These are phyloP conservation scores for Neofusicoccum cordaticola DNA, from an alignment of 2,329 filamentous ascomycete genomes.

Conservation along the genomic window DNA sequence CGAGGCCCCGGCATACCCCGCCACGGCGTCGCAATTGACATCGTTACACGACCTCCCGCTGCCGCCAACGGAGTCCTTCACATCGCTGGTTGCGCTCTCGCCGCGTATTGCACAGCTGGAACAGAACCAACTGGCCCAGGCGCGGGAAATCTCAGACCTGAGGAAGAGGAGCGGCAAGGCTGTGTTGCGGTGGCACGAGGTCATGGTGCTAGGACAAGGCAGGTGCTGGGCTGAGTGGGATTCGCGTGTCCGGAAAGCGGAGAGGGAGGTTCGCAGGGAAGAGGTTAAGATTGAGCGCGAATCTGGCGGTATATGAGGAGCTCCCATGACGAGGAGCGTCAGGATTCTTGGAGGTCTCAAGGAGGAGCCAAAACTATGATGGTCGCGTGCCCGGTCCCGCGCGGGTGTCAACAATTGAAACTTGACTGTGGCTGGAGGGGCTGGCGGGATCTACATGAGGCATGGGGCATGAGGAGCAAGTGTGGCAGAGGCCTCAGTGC, in stretches of 20 bases:
- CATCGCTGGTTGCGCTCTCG: slow-evolving; percentile 56
- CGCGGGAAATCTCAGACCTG: slow-evolving; percentile 61
- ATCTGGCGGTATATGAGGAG: slow-evolving; percentile 41
- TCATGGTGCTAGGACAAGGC: slow-evolving; percentile 65
- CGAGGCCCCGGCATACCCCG: slow-evolving; percentile 42
- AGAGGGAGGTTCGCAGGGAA: slow-evolving; percentile 62
- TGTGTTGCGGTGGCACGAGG: slow-evolving; percentile 66
- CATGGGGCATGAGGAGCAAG: background rate
- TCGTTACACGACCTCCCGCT: slow-evolving; percentile 44
- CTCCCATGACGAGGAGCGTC: slow-evolving; percentile 12
- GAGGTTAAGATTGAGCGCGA: slow-evolving; percentile 58
- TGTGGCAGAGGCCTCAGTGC: background rate
- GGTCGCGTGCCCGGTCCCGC: background rate
- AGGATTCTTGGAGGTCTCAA: background rate
- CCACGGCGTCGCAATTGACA: slow-evolving; percentile 43
- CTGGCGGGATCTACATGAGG: background rate
- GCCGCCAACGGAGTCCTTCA: slow-evolving; percentile 43
- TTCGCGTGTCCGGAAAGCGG: slow-evolving; percentile 61
- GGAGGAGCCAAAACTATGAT: background rate
- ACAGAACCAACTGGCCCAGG: slow-evolving; percentile 60
- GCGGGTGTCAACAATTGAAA: background rate
- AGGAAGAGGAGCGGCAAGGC: slow-evolving; percentile 59
- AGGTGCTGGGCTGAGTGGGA: slow-evolving; percentile 71
- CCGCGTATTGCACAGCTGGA: slow-evolving; percentile 63
- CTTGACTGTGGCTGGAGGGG: background rate